Evolutionary conservation across 495 filamentous ascomycete genomes (phyloP).

Genomic region (Hyaloscypha bicolor): DNA sequence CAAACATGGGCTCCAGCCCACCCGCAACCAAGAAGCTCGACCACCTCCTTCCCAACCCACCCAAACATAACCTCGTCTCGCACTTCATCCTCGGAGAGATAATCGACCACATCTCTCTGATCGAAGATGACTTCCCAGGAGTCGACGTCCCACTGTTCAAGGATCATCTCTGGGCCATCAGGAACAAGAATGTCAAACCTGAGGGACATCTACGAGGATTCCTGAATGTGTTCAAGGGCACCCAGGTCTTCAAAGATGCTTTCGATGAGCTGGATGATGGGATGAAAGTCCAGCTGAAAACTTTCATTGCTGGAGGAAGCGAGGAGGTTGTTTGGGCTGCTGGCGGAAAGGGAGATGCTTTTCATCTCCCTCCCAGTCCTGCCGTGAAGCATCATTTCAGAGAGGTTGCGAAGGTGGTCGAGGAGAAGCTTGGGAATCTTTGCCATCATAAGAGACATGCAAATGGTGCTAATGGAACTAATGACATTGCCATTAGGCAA

Average conservation of each 20-base stretch:
- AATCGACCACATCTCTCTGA: constrained; percentile 19
- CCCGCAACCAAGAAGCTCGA: background rate
- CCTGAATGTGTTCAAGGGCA: constrained; percentile 20
- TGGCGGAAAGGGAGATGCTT: background rate
- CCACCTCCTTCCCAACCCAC: constrained; percentile 13
- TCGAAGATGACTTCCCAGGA: constrained; percentile 17
- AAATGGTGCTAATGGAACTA: background rate
- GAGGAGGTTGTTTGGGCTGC: constrained; percentile 10
- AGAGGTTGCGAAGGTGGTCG: background rate
- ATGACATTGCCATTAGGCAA: background rate
- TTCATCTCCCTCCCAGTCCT: constrained; percentile 16
- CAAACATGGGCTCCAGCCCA: constrained; percentile 6
- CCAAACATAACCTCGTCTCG: constrained; percentile 16
- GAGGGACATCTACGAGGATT: constrained; percentile 20
- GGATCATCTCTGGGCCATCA: constrained; percentile 20
- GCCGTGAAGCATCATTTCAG: constrained; percentile 20
- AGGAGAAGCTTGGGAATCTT: background rate
- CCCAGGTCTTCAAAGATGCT: constrained; percentile 10
- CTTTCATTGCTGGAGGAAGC: constrained; percentile 12
- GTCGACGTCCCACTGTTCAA: constrained; percentile 16
- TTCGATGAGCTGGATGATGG: constrained; percentile 15
- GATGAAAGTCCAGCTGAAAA: constrained; percentile 12
- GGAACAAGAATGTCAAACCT: constrained; percentile 17
- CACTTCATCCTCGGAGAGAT: constrained; percentile 25
- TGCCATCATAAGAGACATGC: background rate